These are phyloP conservation scores for Arthromyces matolae DNA, from an alignment of 768 basidiomycete genomes.

Conservation along the genomic window DNA sequence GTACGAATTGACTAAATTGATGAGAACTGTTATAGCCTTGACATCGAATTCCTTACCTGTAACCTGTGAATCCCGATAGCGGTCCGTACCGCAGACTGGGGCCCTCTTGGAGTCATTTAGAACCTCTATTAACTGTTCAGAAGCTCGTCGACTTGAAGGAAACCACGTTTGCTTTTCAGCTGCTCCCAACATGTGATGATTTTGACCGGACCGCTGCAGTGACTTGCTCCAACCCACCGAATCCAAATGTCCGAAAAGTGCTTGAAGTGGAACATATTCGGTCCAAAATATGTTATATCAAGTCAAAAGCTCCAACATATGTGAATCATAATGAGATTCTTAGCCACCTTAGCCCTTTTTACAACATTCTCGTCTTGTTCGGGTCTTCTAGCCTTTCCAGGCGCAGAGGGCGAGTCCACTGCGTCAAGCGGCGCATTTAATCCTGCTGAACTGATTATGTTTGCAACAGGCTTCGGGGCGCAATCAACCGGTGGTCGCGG, in stretches of 20 bases:
- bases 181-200: conserved; percentile 7
- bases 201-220: conserved; percentile 6
- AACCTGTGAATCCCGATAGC: too few species aligned
- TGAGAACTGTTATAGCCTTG: too few species aligned
- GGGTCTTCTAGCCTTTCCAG: conserved; percentile 30
- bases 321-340: conserved; percentile 10
- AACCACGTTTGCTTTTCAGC: not conserved
- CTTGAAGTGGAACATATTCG: conserved; percentile 16
- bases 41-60: too few species aligned
- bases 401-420: conserved; percentile 25
- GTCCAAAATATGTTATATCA: too few species aligned
- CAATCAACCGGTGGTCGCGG: conserved; percentile 31
- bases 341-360: conserved; percentile 5
- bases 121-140: too few species aligned
- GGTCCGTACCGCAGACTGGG: too few species aligned
- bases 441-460: not conserved
- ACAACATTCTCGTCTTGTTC: conserved; percentile 14
- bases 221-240: not conserved
- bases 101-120: too few species aligned
- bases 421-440: not conserved
- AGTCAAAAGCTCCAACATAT: not conserved
- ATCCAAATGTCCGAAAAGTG: too few species aligned
- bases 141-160: not conserved
- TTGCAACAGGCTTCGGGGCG: conserved; percentile 29
- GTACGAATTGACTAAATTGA: too few species aligned